These are phyloP conservation scores for Teunomyces stri DNA, from an alignment of 805 yeast genomes.

Conservation along the genomic window DNA sequence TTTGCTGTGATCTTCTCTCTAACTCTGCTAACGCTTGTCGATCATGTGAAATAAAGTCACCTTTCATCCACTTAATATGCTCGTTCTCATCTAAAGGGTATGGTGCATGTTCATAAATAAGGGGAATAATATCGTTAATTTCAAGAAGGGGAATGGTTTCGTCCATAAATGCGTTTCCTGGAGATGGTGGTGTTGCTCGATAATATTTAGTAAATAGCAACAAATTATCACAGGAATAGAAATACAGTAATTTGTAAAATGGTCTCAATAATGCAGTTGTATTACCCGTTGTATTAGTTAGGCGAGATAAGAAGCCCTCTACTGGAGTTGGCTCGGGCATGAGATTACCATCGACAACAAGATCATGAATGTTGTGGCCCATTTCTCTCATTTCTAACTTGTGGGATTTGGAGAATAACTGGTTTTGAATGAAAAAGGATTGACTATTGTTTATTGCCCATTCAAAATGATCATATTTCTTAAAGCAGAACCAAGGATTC, in stretches of 20 bases:
- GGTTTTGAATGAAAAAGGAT: slow-evolving; percentile 26
- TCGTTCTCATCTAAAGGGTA: slow-evolving; percentile 48
- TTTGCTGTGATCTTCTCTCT: slow-evolving; percentile 55
- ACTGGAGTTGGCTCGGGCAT: slow-evolving; percentile 63
- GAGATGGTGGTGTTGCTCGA: slow-evolving; percentile 62
- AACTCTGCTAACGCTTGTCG: slow-evolving; percentile 59
- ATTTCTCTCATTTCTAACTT: slow-evolving; percentile 61
- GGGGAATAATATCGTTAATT: slow-evolving; percentile 22
- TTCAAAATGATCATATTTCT: slow-evolving; percentile 71
- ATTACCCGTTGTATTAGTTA: slow-evolving; percentile 51
- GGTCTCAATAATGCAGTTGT: slow-evolving; percentile 35
- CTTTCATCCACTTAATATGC: slow-evolving; percentile 63
- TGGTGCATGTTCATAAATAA: slow-evolving; percentile 49
- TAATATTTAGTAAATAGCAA: slow-evolving; percentile 56
- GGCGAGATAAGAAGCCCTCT: slow-evolving; percentile 74
- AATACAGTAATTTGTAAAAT: slow-evolving; percentile 57
- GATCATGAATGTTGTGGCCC: slow-evolving; percentile 36
- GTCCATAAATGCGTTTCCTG: slow-evolving; percentile 22
- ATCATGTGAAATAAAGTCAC: slow-evolving; percentile 50
- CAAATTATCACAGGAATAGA: slow-evolving; percentile 59
- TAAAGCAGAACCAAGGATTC: slow-evolving; percentile 53
- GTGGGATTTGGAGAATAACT: slow-evolving; percentile 34
- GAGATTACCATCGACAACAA: slow-evolving; percentile 3
- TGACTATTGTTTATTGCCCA: slow-evolving; percentile 34
- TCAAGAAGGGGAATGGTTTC: slow-evolving; percentile 5